A percentile compares a stretch with the other conserved stretches of the same genome.
These are phyloP conservation scores for Vararia minispora DNA, from an alignment of 768 basidiomycete species.

Conservation along the genomic window DNA sequence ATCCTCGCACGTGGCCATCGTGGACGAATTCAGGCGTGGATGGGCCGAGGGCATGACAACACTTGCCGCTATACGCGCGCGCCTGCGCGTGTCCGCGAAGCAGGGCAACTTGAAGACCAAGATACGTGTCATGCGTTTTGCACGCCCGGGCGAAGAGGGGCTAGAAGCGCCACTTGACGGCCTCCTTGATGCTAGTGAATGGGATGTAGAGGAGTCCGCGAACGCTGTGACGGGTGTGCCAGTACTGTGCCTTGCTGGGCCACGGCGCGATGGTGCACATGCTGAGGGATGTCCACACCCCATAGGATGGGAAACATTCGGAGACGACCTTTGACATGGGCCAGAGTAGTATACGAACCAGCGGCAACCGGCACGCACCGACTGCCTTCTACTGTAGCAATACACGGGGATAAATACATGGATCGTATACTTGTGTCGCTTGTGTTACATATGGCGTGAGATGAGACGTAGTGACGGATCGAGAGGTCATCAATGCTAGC, in stretches of 20 bases:
- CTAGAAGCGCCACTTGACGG: slow-evolving; percentile 17
- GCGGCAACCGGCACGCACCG: too few relatives aligned
- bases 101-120: too few relatives aligned
- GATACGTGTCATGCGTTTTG: slow-evolving; percentile 32
- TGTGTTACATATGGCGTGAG: too few relatives aligned
- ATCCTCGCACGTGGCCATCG: slow-evolving; percentile 29
- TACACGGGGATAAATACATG: too few relatives aligned
- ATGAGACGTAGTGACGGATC: too few relatives aligned
- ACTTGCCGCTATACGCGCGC: slow-evolving; percentile 34
- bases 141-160: slow-evolving; percentile 14
- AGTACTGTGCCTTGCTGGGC: slow-evolving; percentile 30
- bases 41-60: slow-evolving; percentile 51
- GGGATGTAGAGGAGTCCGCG: slow-evolving; percentile 20
- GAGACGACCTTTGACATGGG: slow-evolving; percentile 23
- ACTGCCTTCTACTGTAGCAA: too few relatives aligned
- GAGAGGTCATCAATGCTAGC: too few relatives aligned
- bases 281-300: slow-evolving; percentile 27
- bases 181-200: slow-evolving; percentile 21
- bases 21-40: slow-evolving; percentile 44
- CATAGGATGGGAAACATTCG: slow-evolving; percentile 23
- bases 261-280: slow-evolving; percentile 18
- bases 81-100: slow-evolving; percentile 33
- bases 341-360: too few relatives aligned
- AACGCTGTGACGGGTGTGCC: slow-evolving; percentile 16
- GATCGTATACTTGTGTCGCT: too few relatives aligned